phyloP scores from a whole-genome alignment of 345 rosid species.

The Eucalyptus curtisii region DNA sequence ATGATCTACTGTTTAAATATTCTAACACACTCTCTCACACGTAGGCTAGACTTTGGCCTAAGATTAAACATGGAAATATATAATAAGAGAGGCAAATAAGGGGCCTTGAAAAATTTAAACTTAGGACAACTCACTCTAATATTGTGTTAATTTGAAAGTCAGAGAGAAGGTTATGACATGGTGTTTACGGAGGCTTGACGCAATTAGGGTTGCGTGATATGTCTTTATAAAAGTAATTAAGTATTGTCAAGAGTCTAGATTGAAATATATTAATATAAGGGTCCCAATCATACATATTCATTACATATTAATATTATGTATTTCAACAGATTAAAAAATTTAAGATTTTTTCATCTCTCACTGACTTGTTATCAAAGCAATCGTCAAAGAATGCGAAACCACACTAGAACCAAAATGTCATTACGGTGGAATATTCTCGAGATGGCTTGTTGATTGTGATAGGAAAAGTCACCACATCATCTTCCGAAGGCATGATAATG shows the following conservation, averaged over 20 bases:
- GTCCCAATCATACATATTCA: not conserved
- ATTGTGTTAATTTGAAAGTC: not conserved
- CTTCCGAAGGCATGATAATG: not conserved
- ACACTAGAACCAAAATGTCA: not conserved
- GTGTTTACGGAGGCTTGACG: not conserved
- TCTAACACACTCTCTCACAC: not conserved
- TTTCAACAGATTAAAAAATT: not conserved
- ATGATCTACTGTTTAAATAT: not conserved
- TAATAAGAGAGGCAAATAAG: not conserved
- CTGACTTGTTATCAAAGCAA: not conserved
- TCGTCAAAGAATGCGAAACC: not conserved
- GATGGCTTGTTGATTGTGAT: not conserved
- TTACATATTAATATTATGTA: not conserved
- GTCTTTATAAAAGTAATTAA: not conserved
- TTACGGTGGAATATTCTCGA: not conserved
- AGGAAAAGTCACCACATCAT: not conserved
- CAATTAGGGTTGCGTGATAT: not conserved
- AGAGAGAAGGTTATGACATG: not conserved
- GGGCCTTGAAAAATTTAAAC: not conserved
- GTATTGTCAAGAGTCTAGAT: not conserved
- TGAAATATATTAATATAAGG: not conserved
- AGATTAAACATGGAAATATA: not conserved
- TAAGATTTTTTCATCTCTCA: not conserved
- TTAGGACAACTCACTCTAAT: not conserved
- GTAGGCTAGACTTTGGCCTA: not conserved